Base-by-base conservation (phyloP, 2,329 filamentous ascomycete species). In the Fusarium chuoi region DNA sequence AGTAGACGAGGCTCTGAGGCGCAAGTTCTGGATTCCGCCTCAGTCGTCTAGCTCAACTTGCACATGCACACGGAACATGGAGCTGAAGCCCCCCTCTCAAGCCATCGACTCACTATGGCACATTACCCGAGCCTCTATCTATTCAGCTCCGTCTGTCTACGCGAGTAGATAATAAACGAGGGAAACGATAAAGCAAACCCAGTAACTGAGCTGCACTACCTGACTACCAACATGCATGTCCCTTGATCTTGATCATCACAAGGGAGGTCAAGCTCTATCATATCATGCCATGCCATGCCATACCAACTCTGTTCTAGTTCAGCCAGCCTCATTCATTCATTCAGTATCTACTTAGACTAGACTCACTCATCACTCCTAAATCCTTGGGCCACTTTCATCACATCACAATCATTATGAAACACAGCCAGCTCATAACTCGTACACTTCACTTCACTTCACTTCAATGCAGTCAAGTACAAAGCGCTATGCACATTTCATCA, bases 81-180 rank as follows among this genome's bases (percentile, higher is more conserved):
- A 70, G 68, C 68, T 70, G 68, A 70, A 70, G 48, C 42, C 68
- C 48, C 59, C 54, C 66, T 59, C 66, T 55, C 60, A 70, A 70
- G 68, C 68, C 68, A 61, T 70, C 48, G 14, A 46, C 46, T 64
- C 28, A 65, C 51, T 11, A 58, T 26, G 36, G 26, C 56, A 45
- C 42, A 54, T 24, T 58, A 52, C 51, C 51, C 51, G 41, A 46
- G 35, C 9, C 54, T 62, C 45, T 68, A 44, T n/a, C 38, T 48
- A 18, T 68, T 68, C 65, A 68, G 65, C 65, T 65, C 66, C 61
- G 66, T 38, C 36, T 42, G n/a, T 70, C 42, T 54, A 46, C 54
- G 51, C 36, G 45, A 65, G 41, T 48, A 45, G 49, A 41, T 41
- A 55, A n/a, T 14, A 18, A 30, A 51, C 36, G n/a, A 51, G 20